Base-by-base conservation (phyloP, 1,284 basidiomycete genomes). In the Cutaneotrichosporon sp. region DNA sequence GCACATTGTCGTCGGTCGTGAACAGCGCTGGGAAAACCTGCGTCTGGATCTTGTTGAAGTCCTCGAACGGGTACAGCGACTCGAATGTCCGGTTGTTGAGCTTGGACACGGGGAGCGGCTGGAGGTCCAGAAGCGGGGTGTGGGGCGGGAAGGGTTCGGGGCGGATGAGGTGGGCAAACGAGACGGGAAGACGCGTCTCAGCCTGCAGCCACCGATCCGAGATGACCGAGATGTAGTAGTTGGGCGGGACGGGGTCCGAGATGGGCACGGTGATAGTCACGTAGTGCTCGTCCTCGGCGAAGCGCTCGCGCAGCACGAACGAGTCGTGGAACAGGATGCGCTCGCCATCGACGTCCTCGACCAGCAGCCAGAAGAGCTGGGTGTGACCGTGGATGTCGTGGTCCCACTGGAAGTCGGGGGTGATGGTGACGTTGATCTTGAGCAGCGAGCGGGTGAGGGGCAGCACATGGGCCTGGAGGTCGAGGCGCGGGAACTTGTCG, bases 1-100 rank as follows among this genome's bases (percentile, higher is more conserved):
- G 92, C 45, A 95, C 89, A 71, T 94, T 97, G 74, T 98, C 95
- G 75, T 98, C 94, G 0, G 92, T 90, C 0, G 92, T 95, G 79
- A 95, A 99, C 0, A 99, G 83, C 0, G 95, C 93, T 70, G 98
- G 95, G 88, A 98, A 99, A 38, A 97, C 93, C 80, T 99, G 97
- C 0, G 94, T 99, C 78, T 99, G 97, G 68, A 98, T 97, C 82
- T 97, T 98, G 86, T 99, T 99, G 84, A 98, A 97, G 0, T 85
- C 86, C 64, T 87, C 83, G 66, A 95, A 89, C 0, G 87, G 85
- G 78, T 97, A 99, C 47, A 97, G 86, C 5, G 83, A 82, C 75
- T 98, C 91, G 67, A 89, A 97, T 63, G 92, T 91, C 73, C 88
- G 87, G 83, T 95, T 95, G 79, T 95, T 92, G 3, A 99, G 83